Conservation (phyloP, 129 eudicot genomes). For the Centaurea solstitialis region DNA sequence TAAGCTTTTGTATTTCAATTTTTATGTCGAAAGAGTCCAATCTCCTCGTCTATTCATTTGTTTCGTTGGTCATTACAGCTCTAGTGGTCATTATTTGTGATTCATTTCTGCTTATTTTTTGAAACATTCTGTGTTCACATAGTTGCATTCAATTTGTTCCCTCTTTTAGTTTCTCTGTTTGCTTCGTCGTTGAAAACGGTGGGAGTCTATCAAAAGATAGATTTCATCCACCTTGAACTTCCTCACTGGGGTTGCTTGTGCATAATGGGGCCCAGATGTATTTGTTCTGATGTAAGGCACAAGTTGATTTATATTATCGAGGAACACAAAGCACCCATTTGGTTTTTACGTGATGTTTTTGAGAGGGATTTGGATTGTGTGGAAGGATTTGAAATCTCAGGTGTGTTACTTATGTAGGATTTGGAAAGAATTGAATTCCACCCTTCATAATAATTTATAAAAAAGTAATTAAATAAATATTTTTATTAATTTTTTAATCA, state of each 20-base stretch:
- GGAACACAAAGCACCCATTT: too few relatives aligned
- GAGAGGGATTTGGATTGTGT: too few relatives aligned
- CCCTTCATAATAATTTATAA: too few relatives aligned
- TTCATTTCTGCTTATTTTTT: neutral
- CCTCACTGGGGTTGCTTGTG: neutral
- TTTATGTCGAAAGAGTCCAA: neutral
- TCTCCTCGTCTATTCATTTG: neutral
- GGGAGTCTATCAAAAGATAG: neutral
- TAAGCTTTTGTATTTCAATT: neutral
- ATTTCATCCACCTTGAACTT: neutral
- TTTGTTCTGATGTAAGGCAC: neutral
- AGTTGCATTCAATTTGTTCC: neutral
- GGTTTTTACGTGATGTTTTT: neutral
- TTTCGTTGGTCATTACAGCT: neutral
- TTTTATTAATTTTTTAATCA: too few relatives aligned
- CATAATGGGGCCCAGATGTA: neutral
- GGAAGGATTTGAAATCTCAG: too few relatives aligned
- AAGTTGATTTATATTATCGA: too few relatives aligned
- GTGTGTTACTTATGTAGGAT: too few relatives aligned
- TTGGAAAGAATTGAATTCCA: too few relatives aligned
- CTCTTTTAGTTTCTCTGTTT: neutral
- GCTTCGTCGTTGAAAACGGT: neutral
- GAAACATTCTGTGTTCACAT: neutral
- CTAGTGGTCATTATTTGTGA: neutral
- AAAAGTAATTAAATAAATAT: too few relatives aligned